Base-by-base conservation (phyloP, 805 yeast species). In the Wickerhamiella brachini region DNA sequence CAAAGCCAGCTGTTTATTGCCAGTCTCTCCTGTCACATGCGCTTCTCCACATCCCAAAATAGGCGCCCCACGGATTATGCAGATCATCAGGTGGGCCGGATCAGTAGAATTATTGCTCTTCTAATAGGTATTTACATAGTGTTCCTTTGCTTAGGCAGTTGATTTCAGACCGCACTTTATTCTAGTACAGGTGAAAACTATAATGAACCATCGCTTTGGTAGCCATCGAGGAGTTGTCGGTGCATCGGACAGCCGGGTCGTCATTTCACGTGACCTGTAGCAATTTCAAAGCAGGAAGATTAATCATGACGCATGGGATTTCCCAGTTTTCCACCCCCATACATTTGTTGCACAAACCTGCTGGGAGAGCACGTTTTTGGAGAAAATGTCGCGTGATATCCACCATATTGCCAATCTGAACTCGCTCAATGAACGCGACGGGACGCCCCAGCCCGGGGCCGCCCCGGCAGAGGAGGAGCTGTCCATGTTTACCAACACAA, bases 401-500 rank as follows among this genome's bases (percentile, higher is more conserved):
- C 45, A 48, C 38, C 51, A 48, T 29, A 20, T 49, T 23, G 51
- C 51, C 17, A 43, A 44, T 15, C 48, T 49, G 23, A 49, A 49
- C 41, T 23, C 48, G n/a, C 23, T 49, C 24, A 20, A 37, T 21
- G 51, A 49, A 5, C 39, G 39, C 21, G 51, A 49, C 20, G 9
- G 34, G 12, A 37, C 49, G 21, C 50, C 38, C 10, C 53, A 49
- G 23, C 56, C 56, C 24, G 49, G 51, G 44, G 49, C 29, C 24
- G 39, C 56, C 49, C 56, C 44, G 20, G 51, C 50, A 13, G 61
- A 66, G 48, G 74, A 67, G 46, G 73, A 70, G 53, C 65, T 70
- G 52, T 61, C 66, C 43, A 60, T 71, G 52, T 70, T 71, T 59
- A 55, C 72, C 47, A 69, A 69, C 57, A 71, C 74, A 38, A 67